Evolutionary conservation across 2,329 filamentous ascomycete genomes (phyloP).

Genomic region (Neoarthrinium moseri): DNA sequence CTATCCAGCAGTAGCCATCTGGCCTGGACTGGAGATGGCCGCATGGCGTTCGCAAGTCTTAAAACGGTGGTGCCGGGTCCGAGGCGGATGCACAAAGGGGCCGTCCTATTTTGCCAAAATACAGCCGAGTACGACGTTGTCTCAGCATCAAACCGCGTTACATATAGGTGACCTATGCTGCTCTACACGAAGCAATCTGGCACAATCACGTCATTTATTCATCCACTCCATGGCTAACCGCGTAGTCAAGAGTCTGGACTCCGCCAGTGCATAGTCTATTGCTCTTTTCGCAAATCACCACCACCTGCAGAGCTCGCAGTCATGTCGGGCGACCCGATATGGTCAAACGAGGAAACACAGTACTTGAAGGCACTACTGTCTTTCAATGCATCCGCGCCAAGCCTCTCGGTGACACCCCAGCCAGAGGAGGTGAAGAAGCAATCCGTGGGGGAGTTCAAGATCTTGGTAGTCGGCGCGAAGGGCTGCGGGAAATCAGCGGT

Average conservation of each 20-base stretch:
- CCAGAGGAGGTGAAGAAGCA: constrained; percentile 17
- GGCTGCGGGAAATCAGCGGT: constrained; percentile 41
- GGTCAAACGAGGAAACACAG: not conserved
- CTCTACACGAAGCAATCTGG: too few species aligned
- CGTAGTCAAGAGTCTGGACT: too few species aligned
- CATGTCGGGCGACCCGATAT: too few species aligned
- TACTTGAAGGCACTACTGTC: not conserved
- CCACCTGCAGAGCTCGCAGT: too few species aligned
- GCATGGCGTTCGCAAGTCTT: too few species aligned
- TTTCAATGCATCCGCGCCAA: not conserved
- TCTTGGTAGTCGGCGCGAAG: constrained; percentile 37
- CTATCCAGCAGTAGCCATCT: too few species aligned
- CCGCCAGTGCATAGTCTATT: too few species aligned
- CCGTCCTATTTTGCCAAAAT: not conserved
- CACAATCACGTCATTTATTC: not conserved
- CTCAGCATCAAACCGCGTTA: not conserved
- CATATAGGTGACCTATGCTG: too few species aligned
- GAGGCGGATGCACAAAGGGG: too few species aligned
- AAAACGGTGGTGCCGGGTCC: too few species aligned
- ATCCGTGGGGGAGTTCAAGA: constrained; percentile 34
- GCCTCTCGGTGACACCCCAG: constrained; percentile 18
- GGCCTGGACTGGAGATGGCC: too few species aligned
- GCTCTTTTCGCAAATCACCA: too few species aligned
- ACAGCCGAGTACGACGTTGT: not conserved
- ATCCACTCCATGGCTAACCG: not conserved